Evolutionary conservation across 495 filamentous ascomycete species (phyloP), one percentile per base, ranked within the genome.

Genomic region (Entonaema liquescens): DNA sequence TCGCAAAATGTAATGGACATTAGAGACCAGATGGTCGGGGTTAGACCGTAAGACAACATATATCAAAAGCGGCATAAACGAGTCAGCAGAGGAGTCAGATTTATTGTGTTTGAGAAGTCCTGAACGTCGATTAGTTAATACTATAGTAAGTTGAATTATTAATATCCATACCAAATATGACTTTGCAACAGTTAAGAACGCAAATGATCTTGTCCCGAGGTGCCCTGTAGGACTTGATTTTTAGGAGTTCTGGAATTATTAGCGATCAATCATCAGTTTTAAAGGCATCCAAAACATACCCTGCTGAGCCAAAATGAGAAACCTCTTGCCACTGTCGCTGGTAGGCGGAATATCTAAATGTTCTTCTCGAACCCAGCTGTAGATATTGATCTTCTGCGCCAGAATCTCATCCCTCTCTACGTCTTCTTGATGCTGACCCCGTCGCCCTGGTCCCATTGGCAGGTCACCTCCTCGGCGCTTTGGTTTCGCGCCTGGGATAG

Each of bases 161-260:
- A 9, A 21, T 13, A 8, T 42, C 74, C 86, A 73, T 78, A 93
- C 94, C 95, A 83, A 99, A 98, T 59, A 99, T 98, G 60, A 99
- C 95, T 79, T 99, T 99, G 86, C 95, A 99, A 81, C 94, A 97
- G 80, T 99, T 99, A 50, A 99, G 80, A 57, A 98, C 92, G 79
- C 95, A 98, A 50, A 99, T 98, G 19, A 99, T 93, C 79, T 99
- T 99, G 81, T 99, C 95, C 76, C 95, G 85, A 12, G 95, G 95
- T 11, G 95, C 95, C 62, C 96, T 88, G 76, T 99, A 99, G 13
- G 90, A 94, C 74, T 93, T 97, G 64, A 99, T 96, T 79, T 99
- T 99, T 15, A 93, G 79, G 36, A 99, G 81, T 78, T 99, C 96
- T 93, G 76, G 13, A 38, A 11, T 11, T 76, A 65, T 88, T 76